Evolutionary conservation across 75 land plant species (phyloP), one percentile per base, ranked within the genome.

Genomic region (Picea sitchensis): DNA sequence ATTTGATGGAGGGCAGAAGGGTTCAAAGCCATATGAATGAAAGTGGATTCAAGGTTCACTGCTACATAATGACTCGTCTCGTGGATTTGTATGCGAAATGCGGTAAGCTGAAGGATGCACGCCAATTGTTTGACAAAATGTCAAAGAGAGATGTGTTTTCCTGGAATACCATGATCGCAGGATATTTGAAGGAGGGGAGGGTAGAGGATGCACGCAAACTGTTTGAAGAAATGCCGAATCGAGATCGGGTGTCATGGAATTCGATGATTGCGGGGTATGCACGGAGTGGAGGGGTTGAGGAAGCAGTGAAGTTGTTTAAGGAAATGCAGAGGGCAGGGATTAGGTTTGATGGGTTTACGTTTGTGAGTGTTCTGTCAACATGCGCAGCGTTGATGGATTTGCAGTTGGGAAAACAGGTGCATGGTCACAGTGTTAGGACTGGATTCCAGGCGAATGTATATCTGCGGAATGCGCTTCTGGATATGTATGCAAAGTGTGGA

Each of bases 401-500:
- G 17, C 63, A 58, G 7, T 54, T 57, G 44, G 86, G 84, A 26
- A 61, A 81, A 75, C 84, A 76, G 59, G 68, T 93, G 0, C 89
- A 90, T 73, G 51, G 74, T 23, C 74, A 85, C 64, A 36, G 58
- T 4, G 18, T 86, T 56, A 84, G 82, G 77, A 69, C 68, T 62
- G 91, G 91, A 14, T 84, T 82, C 60, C 88, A 84, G 12, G 56
- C 32, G 2, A 92, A 90, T 80, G 15, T 83, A 78, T 86, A 80
- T 73, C 80, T 90, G 4, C 81, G 80, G 30, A 93, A 87, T 73
- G 76, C 89, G n/a, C 81, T 93, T 69, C 76, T 90, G 32, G 85
- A 87, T 76, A 82, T 85, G 88, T 93, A 88, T 79, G 83, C 85
- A 7, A 93, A 89, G 62, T 75, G 75, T 82, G 89, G 89, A 21